Evolutionary conservation across 1,284 basidiomycete species (phyloP).

Genomic region (Cryptococcus sp.): DNA sequence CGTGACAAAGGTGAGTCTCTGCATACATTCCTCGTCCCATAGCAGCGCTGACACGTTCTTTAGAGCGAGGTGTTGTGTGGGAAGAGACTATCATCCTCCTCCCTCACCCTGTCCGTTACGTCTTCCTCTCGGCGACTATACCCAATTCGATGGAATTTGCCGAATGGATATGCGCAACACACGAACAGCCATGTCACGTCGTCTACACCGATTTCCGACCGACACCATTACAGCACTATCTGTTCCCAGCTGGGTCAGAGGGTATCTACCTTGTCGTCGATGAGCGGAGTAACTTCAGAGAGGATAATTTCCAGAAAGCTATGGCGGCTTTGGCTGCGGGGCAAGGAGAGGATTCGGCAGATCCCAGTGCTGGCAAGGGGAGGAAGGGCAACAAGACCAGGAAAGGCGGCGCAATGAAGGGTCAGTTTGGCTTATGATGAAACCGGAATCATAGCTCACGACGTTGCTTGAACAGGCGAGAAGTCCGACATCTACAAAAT

Average conservation of each 20-base stretch:
- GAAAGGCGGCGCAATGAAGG: conserved; percentile 90
- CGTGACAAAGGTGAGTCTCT: conserved; percentile 71
- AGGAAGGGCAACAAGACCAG: conserved; percentile 79
- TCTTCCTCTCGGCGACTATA: conserved; percentile 99
- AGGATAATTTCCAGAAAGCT: conserved; percentile 97
- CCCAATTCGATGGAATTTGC: conserved; percentile 99
- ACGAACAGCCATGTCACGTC: conserved; percentile 97
- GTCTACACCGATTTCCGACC: conserved; percentile 99
- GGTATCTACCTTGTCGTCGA: conserved; percentile 98
- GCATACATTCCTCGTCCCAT: background rate
- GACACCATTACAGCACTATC: conserved; percentile 96
- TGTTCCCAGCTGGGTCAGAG: conserved; percentile 94
- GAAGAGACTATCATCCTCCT: conserved; percentile 92
- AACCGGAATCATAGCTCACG: background rate
- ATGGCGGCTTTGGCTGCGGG: conserved; percentile 89
- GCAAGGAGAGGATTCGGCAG: conserved; percentile 91
- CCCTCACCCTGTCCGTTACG: conserved; percentile 93
- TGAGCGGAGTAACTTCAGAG: conserved; percentile 93
- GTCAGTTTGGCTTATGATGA: conserved; percentile 51
- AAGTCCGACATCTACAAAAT: conserved; percentile 89
- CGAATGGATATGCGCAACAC: conserved; percentile 96
- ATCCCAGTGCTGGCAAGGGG: conserved; percentile 75
- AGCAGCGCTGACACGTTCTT: background rate
- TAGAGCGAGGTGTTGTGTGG: conserved; percentile 64
- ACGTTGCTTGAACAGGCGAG: conserved; percentile 15